Evolutionary conservation across 208 protist genomes (phyloP).

Genomic region (Trypanosomatidae sp.): DNA sequence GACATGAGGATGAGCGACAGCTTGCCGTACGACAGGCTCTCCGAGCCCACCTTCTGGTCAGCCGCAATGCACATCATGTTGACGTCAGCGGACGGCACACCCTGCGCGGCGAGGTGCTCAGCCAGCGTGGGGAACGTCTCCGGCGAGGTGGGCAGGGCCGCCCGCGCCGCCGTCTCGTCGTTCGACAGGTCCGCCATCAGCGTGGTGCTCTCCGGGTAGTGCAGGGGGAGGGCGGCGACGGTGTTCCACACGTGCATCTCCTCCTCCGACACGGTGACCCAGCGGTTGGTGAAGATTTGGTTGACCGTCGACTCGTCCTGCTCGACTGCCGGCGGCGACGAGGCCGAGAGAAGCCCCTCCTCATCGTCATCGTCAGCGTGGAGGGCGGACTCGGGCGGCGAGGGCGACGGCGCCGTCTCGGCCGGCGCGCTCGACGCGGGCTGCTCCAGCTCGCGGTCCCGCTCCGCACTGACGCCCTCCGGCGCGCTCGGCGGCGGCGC

Average conservation of each 20-base stretch:
- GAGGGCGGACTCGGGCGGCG: too few species aligned
- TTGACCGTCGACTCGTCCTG: slow-evolving; percentile 38
- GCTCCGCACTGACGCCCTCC: too few species aligned
- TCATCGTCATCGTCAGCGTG: too few species aligned
- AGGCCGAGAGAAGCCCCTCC: too few species aligned
- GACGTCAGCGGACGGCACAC: slow-evolving; percentile 42
- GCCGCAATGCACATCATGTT: slow-evolving; percentile 76
- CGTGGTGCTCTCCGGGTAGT: slow-evolving; percentile 43
- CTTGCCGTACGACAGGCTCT: slow-evolving; percentile 71
- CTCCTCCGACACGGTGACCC: slow-evolving; percentile 57
- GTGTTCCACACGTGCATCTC: slow-evolving; percentile 68
- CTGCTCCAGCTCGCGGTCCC: too few species aligned
- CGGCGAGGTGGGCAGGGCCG: too few species aligned
- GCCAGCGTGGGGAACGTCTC: too few species aligned
- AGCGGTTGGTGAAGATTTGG: slow-evolving; percentile 53
- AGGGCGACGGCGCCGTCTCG: background rate
- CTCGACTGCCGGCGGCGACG: too few species aligned
- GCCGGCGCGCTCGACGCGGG: too few species aligned
- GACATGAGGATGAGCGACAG: slow-evolving; percentile 66
- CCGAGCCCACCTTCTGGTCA: slow-evolving; percentile 63
- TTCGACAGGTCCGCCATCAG: slow-evolving; percentile 38
- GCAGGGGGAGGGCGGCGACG: slow-evolving; percentile 49
- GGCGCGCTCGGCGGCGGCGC: too few species aligned
- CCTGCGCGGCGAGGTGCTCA: slow-evolving; percentile 33
- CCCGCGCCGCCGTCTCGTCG: slow-evolving; percentile 18